Conservation (phyloP, 441 rosid genomes). For the Adansonia gregorii region DNA sequence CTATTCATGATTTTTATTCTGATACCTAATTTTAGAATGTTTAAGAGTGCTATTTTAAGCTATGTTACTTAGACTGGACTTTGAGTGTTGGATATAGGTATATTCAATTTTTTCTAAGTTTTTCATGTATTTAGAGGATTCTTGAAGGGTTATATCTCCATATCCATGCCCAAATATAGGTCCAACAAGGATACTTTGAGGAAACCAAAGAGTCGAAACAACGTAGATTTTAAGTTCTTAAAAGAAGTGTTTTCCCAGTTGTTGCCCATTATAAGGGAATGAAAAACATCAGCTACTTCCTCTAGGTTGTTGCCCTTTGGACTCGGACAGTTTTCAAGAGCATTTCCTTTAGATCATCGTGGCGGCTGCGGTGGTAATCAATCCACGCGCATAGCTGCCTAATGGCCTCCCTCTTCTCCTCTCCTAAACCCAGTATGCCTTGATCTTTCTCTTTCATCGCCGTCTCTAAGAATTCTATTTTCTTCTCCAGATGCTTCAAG, state of each 20-base stretch:
- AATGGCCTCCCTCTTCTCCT: constrained; percentile 91
- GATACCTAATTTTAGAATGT: background rate
- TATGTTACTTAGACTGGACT: too few relatives aligned
- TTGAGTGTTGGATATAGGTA: too few relatives aligned
- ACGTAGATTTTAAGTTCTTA: too few relatives aligned
- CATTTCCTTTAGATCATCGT: constrained; percentile 60
- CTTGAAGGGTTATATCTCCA: too few relatives aligned
- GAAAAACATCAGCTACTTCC: background rate
- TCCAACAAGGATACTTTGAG: too few relatives aligned
- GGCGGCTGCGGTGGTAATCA: constrained; percentile 67
- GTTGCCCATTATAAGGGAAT: constrained; percentile 10
- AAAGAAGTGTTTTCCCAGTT: background rate
- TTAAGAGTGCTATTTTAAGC: too few relatives aligned
- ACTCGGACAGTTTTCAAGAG: constrained; percentile 50
- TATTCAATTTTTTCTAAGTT: too few relatives aligned
- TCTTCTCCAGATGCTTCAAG: constrained; percentile 43
- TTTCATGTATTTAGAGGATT: too few relatives aligned
- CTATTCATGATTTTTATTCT: constrained; percentile 2
- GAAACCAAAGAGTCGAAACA: too few relatives aligned
- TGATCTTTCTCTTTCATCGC: constrained; percentile 59
- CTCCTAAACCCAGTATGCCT: constrained; percentile 54
- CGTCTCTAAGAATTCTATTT: constrained; percentile 44
- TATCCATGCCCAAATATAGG: too few relatives aligned
- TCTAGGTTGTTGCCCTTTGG: constrained; percentile 46
- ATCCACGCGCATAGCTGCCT: constrained; percentile 87